phyloP scores from a whole-genome alignment of 2,329 filamentous ascomycete genomes.

The Elsinoe ampelina region DNA sequence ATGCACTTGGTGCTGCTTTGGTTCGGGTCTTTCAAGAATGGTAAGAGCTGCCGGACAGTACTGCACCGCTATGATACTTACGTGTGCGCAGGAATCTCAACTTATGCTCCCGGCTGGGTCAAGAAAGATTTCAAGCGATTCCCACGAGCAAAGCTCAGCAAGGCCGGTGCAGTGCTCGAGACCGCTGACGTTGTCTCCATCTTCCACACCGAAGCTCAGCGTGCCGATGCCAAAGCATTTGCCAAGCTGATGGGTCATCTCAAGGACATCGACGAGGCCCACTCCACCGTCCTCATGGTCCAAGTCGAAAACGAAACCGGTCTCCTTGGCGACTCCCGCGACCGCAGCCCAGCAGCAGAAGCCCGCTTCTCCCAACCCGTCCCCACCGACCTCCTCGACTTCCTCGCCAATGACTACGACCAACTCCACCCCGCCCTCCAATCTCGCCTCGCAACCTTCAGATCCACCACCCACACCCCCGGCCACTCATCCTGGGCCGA shows the following conservation, averaged over 20 bases:
- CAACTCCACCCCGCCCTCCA: not conserved
- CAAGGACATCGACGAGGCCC: slow-evolving; percentile 35
- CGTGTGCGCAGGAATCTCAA: slow-evolving; percentile 25
- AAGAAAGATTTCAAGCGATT: slow-evolving; percentile 28
- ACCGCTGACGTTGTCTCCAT: slow-evolving; percentile 29
- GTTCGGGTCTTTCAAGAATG: slow-evolving; percentile 43
- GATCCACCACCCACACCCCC: slow-evolving; percentile 21
- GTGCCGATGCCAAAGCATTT: slow-evolving; percentile 35
- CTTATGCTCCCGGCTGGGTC: slow-evolving; percentile 34
- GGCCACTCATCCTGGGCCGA: slow-evolving; percentile 28
- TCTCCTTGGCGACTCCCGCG: slow-evolving; percentile 44
- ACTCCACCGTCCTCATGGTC: slow-evolving; percentile 47
- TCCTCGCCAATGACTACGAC: slow-evolving; percentile 17
- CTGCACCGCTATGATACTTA: not conserved
- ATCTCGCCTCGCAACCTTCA: slow-evolving; percentile 22
- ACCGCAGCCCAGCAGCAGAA: slow-evolving; percentile 36
- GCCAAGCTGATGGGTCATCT: slow-evolving; percentile 31
- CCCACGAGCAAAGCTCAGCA: slow-evolving; percentile 25
- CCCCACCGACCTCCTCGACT: slow-evolving; percentile 29
- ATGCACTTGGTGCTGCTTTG: slow-evolving; percentile 37
- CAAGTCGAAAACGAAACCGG: slow-evolving; percentile 51
- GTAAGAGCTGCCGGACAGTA: slow-evolving; percentile 16
- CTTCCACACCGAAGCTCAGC: slow-evolving; percentile 29
- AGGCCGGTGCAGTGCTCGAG: slow-evolving; percentile 21
- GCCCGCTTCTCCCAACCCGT: slow-evolving; percentile 33